A percentile compares a stretch with the other conserved stretches of the same genome.
phyloP scores from a whole-genome alignment of 306 rosid genomes.

The Neltuma alba region DNA sequence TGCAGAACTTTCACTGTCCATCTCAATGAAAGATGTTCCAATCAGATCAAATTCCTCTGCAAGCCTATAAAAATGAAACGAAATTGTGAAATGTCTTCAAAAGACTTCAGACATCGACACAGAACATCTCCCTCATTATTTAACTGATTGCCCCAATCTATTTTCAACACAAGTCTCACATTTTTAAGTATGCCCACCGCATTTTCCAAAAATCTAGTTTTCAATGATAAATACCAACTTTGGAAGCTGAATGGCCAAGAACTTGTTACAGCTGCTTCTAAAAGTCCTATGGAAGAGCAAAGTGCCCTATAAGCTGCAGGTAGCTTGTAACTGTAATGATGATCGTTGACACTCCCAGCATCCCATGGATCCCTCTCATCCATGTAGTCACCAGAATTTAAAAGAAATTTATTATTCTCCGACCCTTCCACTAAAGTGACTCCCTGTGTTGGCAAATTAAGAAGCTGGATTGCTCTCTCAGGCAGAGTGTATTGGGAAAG shows the following conservation, averaged over 20 bases:
- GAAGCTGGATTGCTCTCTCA: slow-evolving; percentile 48
- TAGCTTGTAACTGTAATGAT: slow-evolving; percentile 39
- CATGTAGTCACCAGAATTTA: slow-evolving; percentile 17
- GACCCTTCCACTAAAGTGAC: slow-evolving; percentile 39
- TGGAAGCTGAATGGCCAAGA: slow-evolving; percentile 57
- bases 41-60: slow-evolving; percentile 58
- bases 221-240: slow-evolving; percentile 65
- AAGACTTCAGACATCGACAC: slow-evolving; percentile 26
- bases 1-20: slow-evolving; percentile 51
- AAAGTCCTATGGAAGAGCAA: slow-evolving; percentile 52
- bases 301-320: slow-evolving; percentile 46
- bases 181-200: slow-evolving; percentile 40
- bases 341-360: slow-evolving; percentile 22
- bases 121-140: slow-evolving; percentile 28
- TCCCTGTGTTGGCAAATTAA: slow-evolving; percentile 38
- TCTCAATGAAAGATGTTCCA: slow-evolving; percentile 52
- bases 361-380: slow-evolving; percentile 34
- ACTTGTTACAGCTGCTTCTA: slow-evolving; percentile 41
- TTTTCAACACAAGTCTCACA: slow-evolving; percentile 33
- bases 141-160: slow-evolving; percentile 6
- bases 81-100: slow-evolving; percentile 42
- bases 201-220: slow-evolving; percentile 51
- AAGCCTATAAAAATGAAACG: slow-evolving; percentile 45
- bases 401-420: slow-evolving; percentile 37
- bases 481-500: slow-evolving; percentile 52